phyloP scores from a whole-genome alignment of 768 basidiomycete species.

The Rhizopogon vesiculosus region DNA sequence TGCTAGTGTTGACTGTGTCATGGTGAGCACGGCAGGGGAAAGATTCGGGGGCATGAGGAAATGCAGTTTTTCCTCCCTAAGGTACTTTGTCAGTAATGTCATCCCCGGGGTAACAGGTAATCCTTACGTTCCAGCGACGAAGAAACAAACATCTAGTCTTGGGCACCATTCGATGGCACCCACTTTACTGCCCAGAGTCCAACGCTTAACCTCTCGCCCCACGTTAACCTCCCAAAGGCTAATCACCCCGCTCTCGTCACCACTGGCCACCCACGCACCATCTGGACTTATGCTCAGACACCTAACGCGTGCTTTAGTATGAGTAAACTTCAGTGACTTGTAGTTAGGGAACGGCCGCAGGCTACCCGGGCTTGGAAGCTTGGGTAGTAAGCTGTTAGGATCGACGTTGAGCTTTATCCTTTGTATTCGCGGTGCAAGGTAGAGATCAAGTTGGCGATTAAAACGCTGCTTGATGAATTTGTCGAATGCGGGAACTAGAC shows the following conservation, averaged over 20 bases:
- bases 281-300: slow-evolving; percentile 80
- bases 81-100: slow-evolving; percentile 8
- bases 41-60: slow-evolving; percentile 81
- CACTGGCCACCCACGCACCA: slow-evolving; percentile 88
- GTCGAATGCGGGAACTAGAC: slow-evolving; percentile 89
- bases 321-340: slow-evolving; percentile 64
- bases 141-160: slow-evolving; percentile 72
- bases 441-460: slow-evolving; percentile 89
- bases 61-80: slow-evolving; percentile 75
- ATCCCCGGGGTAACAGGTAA: slow-evolving; percentile 2
- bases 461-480: slow-evolving; percentile 93
- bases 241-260: slow-evolving; percentile 84
- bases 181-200: slow-evolving; percentile 77
- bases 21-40: slow-evolving; percentile 47
- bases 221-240: slow-evolving; percentile 90
- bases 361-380: slow-evolving; percentile 88
- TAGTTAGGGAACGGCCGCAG: slow-evolving; percentile 94
- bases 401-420: slow-evolving; percentile 87
- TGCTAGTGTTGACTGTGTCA: slow-evolving; percentile 58
- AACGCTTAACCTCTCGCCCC: slow-evolving; percentile 83
- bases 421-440: slow-evolving; percentile 91
- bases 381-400: slow-evolving; percentile 87
- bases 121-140: slow-evolving; percentile 76
- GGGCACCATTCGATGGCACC: slow-evolving; percentile 94
- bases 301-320: slow-evolving; percentile 64